Evolutionary conservation across 768 basidiomycete species (phyloP).

Genomic region (Russula ochroleuca): DNA sequence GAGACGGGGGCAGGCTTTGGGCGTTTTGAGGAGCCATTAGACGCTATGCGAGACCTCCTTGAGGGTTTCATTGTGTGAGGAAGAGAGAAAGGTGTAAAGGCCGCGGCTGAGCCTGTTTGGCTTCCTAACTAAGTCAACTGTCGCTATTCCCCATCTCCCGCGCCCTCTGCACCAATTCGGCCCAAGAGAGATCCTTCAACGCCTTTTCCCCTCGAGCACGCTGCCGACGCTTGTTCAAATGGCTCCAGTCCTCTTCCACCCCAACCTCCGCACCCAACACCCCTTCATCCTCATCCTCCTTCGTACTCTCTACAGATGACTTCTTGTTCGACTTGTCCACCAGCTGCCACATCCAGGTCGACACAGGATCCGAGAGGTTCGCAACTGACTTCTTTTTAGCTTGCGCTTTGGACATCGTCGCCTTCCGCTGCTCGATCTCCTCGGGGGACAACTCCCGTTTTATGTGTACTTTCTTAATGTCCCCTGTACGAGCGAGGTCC

Average conservation of each 20-base stretch:
- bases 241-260: constrained; percentile 48
- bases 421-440: constrained; percentile 29
- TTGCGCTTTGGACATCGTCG: constrained; percentile 30
- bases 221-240: constrained; percentile 54
- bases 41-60: constrained; percentile 20
- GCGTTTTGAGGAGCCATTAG: constrained; percentile 22
- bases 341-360: constrained; percentile 43
- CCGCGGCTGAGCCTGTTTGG: neutral
- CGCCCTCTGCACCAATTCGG: constrained; percentile 37
- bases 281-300: constrained; percentile 6
- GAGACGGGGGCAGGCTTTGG: constrained; percentile 16
- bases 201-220: constrained; percentile 46
- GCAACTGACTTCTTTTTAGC: constrained; percentile 31
- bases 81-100: neutral
- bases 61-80: constrained; percentile 21
- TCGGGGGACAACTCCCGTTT: constrained; percentile 33
- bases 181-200: constrained; percentile 39
- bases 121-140: constrained; percentile 15
- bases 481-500: constrained; percentile 40
- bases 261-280: constrained; percentile 42
- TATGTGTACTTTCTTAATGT: constrained; percentile 43
- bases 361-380: constrained; percentile 9
- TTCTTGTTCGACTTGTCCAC: constrained; percentile 10
- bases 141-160: constrained; percentile 20
- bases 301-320: neutral